A percentile compares a stretch with the other conserved stretches of the same genome.
Conservation (phyloP, 2,329 filamentous ascomycete genomes). For the Ophiocordyceps camponoti-rufipedis region DNA sequence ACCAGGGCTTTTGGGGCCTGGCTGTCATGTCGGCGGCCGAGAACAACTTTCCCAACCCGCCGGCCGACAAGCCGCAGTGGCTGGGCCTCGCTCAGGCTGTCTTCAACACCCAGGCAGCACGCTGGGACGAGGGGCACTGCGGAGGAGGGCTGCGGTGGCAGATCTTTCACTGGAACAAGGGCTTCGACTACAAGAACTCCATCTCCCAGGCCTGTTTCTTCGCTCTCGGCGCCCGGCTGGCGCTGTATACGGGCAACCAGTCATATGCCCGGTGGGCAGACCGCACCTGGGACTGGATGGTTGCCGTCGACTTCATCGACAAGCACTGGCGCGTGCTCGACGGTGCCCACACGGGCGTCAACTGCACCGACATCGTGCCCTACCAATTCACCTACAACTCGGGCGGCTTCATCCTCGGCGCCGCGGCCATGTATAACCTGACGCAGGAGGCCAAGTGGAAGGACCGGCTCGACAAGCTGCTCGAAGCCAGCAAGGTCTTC, state of each 20-base stretch:
- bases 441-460: constrained; percentile 34
- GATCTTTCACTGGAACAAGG: constrained; percentile 66
- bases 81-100: constrained; percentile 58
- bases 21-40: constrained; percentile 55
- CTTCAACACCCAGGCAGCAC: constrained; percentile 59
- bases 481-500: constrained; percentile 34
- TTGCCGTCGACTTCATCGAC: constrained; percentile 36
- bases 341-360: constrained; percentile 35
- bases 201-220: constrained; percentile 47
- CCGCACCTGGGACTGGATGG: constrained; percentile 53
- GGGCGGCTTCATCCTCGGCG: constrained; percentile 46
- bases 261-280: constrained; percentile 67
- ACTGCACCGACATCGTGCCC: constrained; percentile 38
- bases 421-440: constrained; percentile 53
- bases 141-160: constrained; percentile 71
- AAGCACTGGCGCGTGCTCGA: constrained; percentile 42
- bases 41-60: constrained; percentile 44
- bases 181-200: constrained; percentile 60
- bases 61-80: constrained; percentile 40
- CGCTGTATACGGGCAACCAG: constrained; percentile 57
- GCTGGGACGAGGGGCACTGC: constrained; percentile 54
- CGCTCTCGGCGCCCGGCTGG: constrained; percentile 47
- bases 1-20: constrained; percentile 59
- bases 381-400: constrained; percentile 56
- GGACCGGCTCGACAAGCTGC: constrained; percentile 34